Evolutionary conservation across 495 filamentous ascomycete species (phyloP).

Genomic region (Chaetomium tenue): DNA sequence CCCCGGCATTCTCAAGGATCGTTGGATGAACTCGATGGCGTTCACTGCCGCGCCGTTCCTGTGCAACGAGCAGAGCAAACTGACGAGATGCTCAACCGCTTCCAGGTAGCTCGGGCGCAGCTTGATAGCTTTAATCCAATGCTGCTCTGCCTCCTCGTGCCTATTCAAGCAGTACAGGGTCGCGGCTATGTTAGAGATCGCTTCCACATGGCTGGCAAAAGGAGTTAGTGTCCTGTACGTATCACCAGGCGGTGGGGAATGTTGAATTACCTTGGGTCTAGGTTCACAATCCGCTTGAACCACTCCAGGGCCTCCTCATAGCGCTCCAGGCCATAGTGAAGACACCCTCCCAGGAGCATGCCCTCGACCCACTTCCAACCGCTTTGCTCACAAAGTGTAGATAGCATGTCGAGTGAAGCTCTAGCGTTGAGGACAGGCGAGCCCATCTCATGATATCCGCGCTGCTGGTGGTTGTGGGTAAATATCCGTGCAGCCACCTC

Average conservation of each 20-base stretch:
- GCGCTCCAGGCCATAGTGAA: constrained; percentile 88
- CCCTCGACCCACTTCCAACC: constrained; percentile 94
- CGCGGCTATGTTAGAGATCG: constrained; percentile 89
- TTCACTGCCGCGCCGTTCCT: constrained; percentile 82
- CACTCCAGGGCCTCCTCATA: constrained; percentile 82
- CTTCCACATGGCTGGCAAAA: constrained; percentile 76
- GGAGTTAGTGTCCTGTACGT: constrained; percentile 31
- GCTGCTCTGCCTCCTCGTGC: constrained; percentile 76
- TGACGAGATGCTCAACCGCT: constrained; percentile 93
- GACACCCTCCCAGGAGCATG: constrained; percentile 87
- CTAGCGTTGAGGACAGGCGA: constrained; percentile 54
- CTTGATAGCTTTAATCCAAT: constrained; percentile 83
- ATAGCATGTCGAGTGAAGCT: constrained; percentile 74
- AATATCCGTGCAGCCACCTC: constrained; percentile 23
- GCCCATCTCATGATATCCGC: constrained; percentile 22
- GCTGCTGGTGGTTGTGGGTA: constrained; percentile 21
- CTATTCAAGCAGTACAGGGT: constrained; percentile 80
- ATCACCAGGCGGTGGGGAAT: constrained; percentile 3
- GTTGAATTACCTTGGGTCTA: constrained; percentile 68
- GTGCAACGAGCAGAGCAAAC: constrained; percentile 77
- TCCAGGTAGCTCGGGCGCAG: constrained; percentile 89
- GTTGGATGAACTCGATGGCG: constrained; percentile 87
- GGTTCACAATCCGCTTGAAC: constrained; percentile 81
- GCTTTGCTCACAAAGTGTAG: constrained; percentile 78
- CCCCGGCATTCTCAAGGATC: constrained; percentile 56